Evolutionary conservation across 108 stramenopile species (phyloP), one percentile per base, ranked within the genome.

Genomic region (Skeletonema menzelii): DNA sequence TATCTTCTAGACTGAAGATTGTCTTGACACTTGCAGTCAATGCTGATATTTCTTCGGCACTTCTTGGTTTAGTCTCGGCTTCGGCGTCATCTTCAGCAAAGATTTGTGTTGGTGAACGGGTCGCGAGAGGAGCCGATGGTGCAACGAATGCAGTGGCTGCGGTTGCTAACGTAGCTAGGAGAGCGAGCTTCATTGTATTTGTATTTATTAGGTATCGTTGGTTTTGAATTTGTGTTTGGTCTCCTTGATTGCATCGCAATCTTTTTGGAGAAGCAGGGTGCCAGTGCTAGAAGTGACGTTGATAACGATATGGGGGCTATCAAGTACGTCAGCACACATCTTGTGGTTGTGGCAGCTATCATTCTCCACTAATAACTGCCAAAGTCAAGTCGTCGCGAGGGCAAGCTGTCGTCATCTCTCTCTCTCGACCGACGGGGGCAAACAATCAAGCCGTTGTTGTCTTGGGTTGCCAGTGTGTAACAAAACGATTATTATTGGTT

Each of bases 1-100:
- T 96, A 59, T 99, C 90, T 65, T 97, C 95, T 38, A 91, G 82
- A n/a, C 88, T 75, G 59, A 92, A 91, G 6, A 94, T 67, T 7
- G 94, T 93, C 42, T 90, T 77, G 42, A 93, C 75, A 31, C 67
- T 74, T 11, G 66, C 72, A 5, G 94, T 94, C 55, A 91, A 70
- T 8, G 85, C 89, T 7, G 91, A 92, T 37, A 95, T 88, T 38
- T 73, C 87, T 57, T 73, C 65, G 8, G 84, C 91, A 26, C 85
- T 86, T 74, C 73, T 63, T 8, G 63, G 24, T 27, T 53, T 68
- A 8, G 57, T 63, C 40, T 58, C 72, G 27, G 26, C 55, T 14
- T 61, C 68, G 35, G 35, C 79, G 32, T 75, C 60, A 26, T 70
- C 61, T 38, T 68, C 56, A 58, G 65, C 66, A 40, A 77, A 64